A percentile compares a stretch with the other conserved stretches of the same genome.
phyloP scores from a whole-genome alignment of 164 flowering plant species.

The Taxillus chinensis region DNA sequence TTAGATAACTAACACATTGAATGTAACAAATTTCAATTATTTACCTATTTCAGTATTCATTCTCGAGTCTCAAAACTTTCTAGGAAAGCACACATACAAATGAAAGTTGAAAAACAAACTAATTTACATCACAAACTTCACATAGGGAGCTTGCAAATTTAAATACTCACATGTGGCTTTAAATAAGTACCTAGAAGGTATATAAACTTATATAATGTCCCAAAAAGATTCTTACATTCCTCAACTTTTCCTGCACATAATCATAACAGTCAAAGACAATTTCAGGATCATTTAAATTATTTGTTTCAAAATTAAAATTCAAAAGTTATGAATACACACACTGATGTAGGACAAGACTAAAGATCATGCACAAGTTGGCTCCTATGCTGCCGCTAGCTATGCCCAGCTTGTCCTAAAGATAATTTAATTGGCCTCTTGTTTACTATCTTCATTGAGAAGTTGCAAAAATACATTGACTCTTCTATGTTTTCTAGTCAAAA shows the following conservation, averaged over 20 bases:
- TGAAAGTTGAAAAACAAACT: background rate
- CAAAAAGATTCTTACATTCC: conserved; percentile 63
- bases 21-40: no score
- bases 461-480: no score
- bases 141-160: background rate
- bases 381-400: no score
- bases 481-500: no score
- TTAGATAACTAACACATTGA: no score
- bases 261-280: background rate
- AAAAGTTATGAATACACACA: background rate
- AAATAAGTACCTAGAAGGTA: conserved; percentile 79
- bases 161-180: conserved; percentile 75
- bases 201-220: conserved; percentile 55
- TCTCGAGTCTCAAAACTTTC: no score
- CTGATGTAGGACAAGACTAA: no score
- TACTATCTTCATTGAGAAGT: no score
- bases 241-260: conserved; percentile 57
- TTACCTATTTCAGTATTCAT: no score
- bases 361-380: no score
- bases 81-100: background rate
- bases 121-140: background rate
- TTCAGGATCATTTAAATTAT: background rate
- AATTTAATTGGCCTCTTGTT: no score
- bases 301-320: background rate
- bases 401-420: no score